Conservation (phyloP, 2,329 filamentous ascomycete genomes). For the Fulvia fulva region DNA sequence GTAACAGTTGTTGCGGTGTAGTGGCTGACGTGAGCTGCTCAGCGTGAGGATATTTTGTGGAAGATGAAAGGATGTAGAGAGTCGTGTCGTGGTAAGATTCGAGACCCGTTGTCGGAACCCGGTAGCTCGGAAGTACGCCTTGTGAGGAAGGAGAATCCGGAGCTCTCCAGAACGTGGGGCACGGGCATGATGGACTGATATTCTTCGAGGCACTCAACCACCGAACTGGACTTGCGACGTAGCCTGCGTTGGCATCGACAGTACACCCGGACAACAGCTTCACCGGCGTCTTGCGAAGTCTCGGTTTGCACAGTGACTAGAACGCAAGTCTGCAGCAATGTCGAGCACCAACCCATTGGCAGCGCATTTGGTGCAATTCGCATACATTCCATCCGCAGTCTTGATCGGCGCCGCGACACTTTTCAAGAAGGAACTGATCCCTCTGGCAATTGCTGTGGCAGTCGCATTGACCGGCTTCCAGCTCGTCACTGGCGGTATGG, state of each 20-base stretch:
- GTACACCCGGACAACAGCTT: no score
- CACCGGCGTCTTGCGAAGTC: not conserved
- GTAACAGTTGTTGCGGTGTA: no score
- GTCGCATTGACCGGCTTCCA: conserved; percentile 5
- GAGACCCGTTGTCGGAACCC: not conserved
- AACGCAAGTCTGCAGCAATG: conserved; percentile 5
- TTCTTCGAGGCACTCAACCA: not conserved
- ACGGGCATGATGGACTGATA: not conserved
- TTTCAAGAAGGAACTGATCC: conserved; percentile 72
- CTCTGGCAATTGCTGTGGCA: conserved; percentile 57
- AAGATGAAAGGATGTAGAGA: no score
- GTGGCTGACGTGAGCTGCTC: no score
- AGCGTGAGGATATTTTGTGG: no score
- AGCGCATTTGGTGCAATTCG: conserved; percentile 4
- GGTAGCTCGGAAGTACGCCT: not conserved
- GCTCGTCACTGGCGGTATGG: conserved; percentile 14
- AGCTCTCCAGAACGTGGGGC: not conserved
- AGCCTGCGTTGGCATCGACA: no score
- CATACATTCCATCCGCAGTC: conserved; percentile 76
- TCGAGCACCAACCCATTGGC: conserved; percentile 2
- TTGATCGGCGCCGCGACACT: conserved; percentile 72
- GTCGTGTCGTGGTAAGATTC: not conserved
- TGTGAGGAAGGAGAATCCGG: not conserved
- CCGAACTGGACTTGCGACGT: not conserved
- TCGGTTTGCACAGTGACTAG: not conserved